Conservation (phyloP, 805 yeast species). For the Kodamaea kakaduensis region DNA sequence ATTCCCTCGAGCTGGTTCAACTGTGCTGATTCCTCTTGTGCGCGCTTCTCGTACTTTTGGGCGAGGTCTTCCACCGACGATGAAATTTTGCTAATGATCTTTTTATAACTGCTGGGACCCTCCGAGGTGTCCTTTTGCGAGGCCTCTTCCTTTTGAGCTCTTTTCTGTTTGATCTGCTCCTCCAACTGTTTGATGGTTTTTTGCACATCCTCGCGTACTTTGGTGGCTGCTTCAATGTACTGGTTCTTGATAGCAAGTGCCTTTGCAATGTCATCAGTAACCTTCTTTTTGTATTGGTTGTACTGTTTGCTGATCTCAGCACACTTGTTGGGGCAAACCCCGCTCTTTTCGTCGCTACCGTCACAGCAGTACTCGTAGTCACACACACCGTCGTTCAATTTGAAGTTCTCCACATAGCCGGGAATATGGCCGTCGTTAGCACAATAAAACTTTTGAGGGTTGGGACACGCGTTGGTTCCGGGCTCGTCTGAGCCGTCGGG, state of each 20-base stretch:
- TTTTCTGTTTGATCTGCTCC: slow-evolving; percentile 6
- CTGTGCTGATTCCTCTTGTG: slow-evolving; percentile 15
- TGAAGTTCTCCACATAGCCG: slow-evolving; percentile 56
- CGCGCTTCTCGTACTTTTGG: slow-evolving; percentile 1
- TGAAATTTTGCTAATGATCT: slow-evolving; percentile 18
- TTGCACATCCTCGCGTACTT: slow-evolving; percentile 14
- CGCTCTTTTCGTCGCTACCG: slow-evolving; percentile 77
- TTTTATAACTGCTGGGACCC: slow-evolving; percentile 3
- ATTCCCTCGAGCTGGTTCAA: slow-evolving; percentile 41
- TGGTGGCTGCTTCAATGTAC: slow-evolving; percentile 19
- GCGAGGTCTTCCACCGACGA: slow-evolving; percentile 14
- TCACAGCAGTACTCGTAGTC: slow-evolving; percentile 90
- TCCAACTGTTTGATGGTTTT: slow-evolving; percentile 8
- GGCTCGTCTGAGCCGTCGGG: slow-evolving; percentile 98
- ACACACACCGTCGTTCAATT: slow-evolving; percentile 87
- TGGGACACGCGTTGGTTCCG: slow-evolving; percentile 80
- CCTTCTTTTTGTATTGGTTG: slow-evolving; percentile 10
- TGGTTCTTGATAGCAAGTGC: slow-evolving; percentile 29
- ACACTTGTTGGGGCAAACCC: slow-evolving; percentile 55
- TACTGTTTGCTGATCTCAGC: slow-evolving; percentile 43
- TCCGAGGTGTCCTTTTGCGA: slow-evolving; percentile 1
- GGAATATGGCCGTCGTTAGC: slow-evolving; percentile 68
- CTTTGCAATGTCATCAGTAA: slow-evolving; percentile 16
- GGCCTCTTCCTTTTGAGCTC: slow-evolving; percentile 9
- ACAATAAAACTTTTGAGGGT: slow-evolving; percentile 58